Evolutionary conservation across 2,329 filamentous ascomycete species (phyloP), one percentile per base, ranked within the genome.

Genomic region (Microdochium trichocladiopsis): DNA sequence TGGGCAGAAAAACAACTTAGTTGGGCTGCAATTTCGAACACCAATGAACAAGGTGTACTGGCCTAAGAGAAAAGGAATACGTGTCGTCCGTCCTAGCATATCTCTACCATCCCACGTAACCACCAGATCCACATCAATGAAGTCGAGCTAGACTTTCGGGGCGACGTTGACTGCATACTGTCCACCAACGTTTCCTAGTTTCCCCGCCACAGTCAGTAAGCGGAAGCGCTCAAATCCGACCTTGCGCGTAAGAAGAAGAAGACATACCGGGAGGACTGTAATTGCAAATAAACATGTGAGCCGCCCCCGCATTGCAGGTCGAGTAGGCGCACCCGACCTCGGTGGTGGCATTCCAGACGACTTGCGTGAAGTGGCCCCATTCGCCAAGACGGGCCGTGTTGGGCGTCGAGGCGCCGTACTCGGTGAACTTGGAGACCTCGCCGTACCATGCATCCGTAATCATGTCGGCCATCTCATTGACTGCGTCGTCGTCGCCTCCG

Each of bases 241-340:
- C n/a, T n/a, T n/a, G n/a, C n/a, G n/a, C n/a, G n/a, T n/a, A 37
- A 37, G 18, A 37, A 37, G 18, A n/a, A 8, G 14, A 37, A 8
- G 14, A 45, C 41, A 89, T 89, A 0, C 86, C 86, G 1, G 74
- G 65, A 1, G 86, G 85, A 71, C 73, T 84, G 66, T 88, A 89
- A 68, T 88, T 84, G 58, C 86, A 90, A 22, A 83, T 83, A 1
- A 88, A 70, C 65, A 80, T 87, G 80, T 82, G 87, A 0, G 82
- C 83, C 25, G 52, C 55, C 25, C 56, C 48, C 50, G 65, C 58
- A 33, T 69, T 63, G 49, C 76, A 80, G 41, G 74, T 54, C 56
- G 57, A 69, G 53, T 66, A 68, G 21, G 64, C 75, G 52, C 77
- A 90, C 0, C 84, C 83, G 1, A 86, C 76, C 28, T 73, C 70